phyloP scores from a whole-genome alignment of 345 rosid species.

The Mangifera indica region DNA sequence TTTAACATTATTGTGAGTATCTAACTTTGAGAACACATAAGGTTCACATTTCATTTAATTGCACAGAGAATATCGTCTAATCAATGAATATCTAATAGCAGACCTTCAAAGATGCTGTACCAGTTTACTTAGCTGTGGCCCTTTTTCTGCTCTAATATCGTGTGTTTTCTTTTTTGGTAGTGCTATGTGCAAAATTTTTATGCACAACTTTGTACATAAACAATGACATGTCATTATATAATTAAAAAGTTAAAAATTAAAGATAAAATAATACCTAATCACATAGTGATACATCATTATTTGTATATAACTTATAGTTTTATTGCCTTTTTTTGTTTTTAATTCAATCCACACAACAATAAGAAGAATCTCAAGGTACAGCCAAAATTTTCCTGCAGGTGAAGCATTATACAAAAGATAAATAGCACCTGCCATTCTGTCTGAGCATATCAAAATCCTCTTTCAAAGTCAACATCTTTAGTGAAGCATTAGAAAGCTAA shows the following conservation, averaged over 20 bases:
- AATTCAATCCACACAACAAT: neutral
- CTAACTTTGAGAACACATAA: neutral
- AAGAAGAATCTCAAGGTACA: neutral
- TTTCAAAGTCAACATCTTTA: slow-evolving; percentile 2
- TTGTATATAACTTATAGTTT: too few species aligned
- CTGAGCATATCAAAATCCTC: neutral
- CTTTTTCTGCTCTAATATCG: neutral
- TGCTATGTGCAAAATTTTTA: too few species aligned
- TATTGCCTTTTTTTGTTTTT: neutral
- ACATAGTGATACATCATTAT: too few species aligned
- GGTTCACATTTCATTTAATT: neutral
- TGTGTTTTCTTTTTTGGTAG: too few species aligned
- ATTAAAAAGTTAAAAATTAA: too few species aligned
- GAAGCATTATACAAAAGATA: neutral
- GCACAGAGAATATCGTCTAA: neutral
- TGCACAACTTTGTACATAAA: too few species aligned
- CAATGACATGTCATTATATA: too few species aligned
- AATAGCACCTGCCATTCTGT: neutral
- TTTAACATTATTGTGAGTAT: neutral
- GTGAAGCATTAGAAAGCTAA: neutral
- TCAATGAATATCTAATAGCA: neutral
- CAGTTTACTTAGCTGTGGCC: neutral
- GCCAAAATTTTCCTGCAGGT: slow-evolving; percentile 10
- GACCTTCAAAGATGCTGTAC: too few species aligned
- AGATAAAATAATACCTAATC: too few species aligned